phyloP scores from a whole-genome alignment of 106 monocot genomes.

The Allium sativum region DNA sequence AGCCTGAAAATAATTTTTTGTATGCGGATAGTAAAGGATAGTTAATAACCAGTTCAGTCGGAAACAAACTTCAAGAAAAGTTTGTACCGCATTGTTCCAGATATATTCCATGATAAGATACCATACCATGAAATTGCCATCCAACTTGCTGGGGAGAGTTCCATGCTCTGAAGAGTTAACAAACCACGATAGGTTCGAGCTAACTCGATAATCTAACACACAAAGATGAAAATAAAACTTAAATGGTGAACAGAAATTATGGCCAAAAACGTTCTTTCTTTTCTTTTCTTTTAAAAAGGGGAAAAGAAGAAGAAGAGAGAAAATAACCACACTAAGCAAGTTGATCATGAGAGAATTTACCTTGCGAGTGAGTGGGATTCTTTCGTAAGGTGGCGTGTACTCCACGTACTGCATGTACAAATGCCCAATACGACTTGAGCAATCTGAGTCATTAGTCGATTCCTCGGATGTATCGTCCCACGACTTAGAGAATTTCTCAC shows the following conservation, averaged over 20 bases:
- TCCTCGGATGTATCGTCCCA: slow-evolving; percentile 54
- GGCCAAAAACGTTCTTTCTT: not conserved
- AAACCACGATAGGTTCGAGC: slow-evolving; percentile 50
- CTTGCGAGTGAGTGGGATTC: slow-evolving; percentile 68
- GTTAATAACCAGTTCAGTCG: too few species aligned
- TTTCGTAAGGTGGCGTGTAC: slow-evolving; percentile 38
- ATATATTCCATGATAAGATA: not conserved
- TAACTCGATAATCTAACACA: slow-evolving; percentile 44
- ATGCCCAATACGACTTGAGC: slow-evolving; percentile 31
- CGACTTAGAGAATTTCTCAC: slow-evolving; percentile 40
- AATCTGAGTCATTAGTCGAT: slow-evolving; percentile 27
- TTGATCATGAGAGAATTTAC: slow-evolving; percentile 10
- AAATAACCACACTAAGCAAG: not conserved
- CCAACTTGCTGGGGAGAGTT: slow-evolving; percentile 95
- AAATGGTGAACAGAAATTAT: not conserved
- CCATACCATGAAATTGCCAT: slow-evolving; percentile 86
- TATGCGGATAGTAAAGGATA: too few species aligned
- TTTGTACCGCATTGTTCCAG: too few species aligned
- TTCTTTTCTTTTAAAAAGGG: not conserved
- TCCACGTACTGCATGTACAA: slow-evolving; percentile 72
- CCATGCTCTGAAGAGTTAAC: slow-evolving; percentile 48
- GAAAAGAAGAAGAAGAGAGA: not conserved
- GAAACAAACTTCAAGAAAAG: too few species aligned
- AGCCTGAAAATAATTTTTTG: too few species aligned
- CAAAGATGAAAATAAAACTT: not conserved